Base-by-base conservation (phyloP, 176 grass and related monocot species). In the Saccharum officinarum region DNA sequence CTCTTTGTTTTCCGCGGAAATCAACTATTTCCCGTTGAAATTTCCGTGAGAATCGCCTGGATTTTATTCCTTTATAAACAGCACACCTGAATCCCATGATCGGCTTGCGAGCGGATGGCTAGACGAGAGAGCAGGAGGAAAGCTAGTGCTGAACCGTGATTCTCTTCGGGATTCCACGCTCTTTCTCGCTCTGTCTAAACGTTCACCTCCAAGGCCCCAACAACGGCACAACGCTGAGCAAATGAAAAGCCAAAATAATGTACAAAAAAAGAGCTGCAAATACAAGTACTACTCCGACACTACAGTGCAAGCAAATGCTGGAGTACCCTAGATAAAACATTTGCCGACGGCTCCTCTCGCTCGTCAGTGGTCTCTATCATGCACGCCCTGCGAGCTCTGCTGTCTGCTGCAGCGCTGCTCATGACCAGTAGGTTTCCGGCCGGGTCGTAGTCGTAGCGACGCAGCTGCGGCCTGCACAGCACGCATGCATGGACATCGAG, bases 311-410 rank as follows among this genome's bases (percentile, higher is more conserved):
- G n/a, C n/a, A n/a, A n/a, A n/a, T n/a, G n/a, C n/a, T n/a, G n/a
- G n/a, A n/a, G n/a, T n/a, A n/a, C n/a, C n/a, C n/a, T n/a, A n/a
- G n/a, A n/a, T n/a, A n/a, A n/a, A 80, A 45, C 47, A 60, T 37
- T 28, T 65, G 33, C 26, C 57, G 6, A 49, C 50, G 52, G 74
- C 47, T 49, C 7, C 31, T 14, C 20, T 6, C 39, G 28, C 22
- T 83, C 73, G 66, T 83, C 74, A 36, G 34, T 36, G 10, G 73
- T 85, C 82, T 42, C 47, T n/a, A 69, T 80, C 63, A 16, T 74
- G n/a, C 78, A 67, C 36, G 64, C 50, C 39, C 63, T 70, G 86
- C 49, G 45, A 73, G 42, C 71, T 31, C 47, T 49, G 67, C 75
- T 61, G 40, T 73, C 28, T 62, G 25, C 40, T 20, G 59, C 77